Evolutionary conservation across 345 rosid species (phyloP).

Genomic region (Anastatica hierochuntica): DNA sequence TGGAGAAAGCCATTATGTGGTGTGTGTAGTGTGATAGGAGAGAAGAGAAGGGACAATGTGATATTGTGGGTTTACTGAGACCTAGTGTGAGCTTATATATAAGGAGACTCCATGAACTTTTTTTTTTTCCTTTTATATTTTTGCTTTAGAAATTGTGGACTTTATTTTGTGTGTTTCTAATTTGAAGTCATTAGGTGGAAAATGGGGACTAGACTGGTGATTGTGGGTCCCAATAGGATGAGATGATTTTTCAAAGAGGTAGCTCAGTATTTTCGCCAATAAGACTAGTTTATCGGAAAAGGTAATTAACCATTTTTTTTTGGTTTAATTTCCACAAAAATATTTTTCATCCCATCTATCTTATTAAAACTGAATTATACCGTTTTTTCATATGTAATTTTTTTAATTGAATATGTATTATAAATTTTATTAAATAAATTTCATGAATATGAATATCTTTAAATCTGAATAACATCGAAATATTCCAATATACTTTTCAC

Average conservation of each 20-base stretch:
- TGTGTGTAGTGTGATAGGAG: slow-evolving; percentile 2
- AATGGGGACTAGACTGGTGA: slow-evolving; percentile 25
- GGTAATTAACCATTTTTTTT: slow-evolving; percentile 2
- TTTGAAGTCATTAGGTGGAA: slow-evolving; percentile 25
- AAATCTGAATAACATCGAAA: too few species aligned
- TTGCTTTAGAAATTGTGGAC: slow-evolving; percentile 14
- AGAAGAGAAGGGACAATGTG: slow-evolving; percentile 13
- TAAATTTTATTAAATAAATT: too few species aligned
- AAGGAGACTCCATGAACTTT: background rate
- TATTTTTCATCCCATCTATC: too few species aligned
- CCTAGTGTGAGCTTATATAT: slow-evolving; percentile 20
- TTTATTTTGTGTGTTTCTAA: slow-evolving; percentile 14
- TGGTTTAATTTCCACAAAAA: background rate
- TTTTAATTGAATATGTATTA: too few species aligned
- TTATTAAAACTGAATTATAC: too few species aligned
- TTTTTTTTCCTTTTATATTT: background rate
- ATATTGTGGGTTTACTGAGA: slow-evolving; percentile 6
- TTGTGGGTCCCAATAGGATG: slow-evolving; percentile 22
- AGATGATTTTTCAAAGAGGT: slow-evolving; percentile 26
- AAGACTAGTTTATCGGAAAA: slow-evolving; percentile 15
- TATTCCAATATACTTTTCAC: too few species aligned
- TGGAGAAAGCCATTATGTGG: slow-evolving; percentile 29
- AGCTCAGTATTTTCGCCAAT: slow-evolving; percentile 19
- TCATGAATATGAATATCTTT: too few species aligned
- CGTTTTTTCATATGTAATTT: too few species aligned